These are phyloP conservation scores for Euphorbia celastroides DNA, from an alignment of 441 rosid species.

Conservation along the genomic window DNA sequence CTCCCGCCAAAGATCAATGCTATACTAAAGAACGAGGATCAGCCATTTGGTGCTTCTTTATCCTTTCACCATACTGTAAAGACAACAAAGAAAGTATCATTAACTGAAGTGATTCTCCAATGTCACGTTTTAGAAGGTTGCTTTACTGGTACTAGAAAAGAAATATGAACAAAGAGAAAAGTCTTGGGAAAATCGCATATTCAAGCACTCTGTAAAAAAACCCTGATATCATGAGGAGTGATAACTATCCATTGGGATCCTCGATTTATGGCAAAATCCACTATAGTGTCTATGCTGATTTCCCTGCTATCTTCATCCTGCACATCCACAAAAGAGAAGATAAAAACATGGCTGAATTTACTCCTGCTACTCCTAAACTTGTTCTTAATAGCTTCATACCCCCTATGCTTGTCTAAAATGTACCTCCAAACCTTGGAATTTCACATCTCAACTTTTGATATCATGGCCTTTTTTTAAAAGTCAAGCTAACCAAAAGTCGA, in stretches of 20 bases:
- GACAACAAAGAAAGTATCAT: background rate
- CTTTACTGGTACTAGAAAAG: background rate
- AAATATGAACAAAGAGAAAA: background rate
- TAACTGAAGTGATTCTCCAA: background rate
- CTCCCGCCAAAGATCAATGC: too few relatives aligned
- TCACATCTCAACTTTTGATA: background rate
- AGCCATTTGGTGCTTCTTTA: slow-evolving; percentile 95
- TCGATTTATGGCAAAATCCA: slow-evolving; percentile 78
- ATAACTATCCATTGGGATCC: slow-evolving; percentile 97
- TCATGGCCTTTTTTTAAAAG: background rate
- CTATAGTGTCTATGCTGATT: slow-evolving; percentile 83
- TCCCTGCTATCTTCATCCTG: slow-evolving; percentile 98
- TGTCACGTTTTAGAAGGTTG: background rate
- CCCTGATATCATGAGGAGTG: slow-evolving; percentile 98
- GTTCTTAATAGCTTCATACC: slow-evolving; percentile 49
- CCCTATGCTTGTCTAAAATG: too few relatives aligned
- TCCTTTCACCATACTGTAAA: slow-evolving; percentile 71
- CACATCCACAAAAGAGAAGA: slow-evolving; percentile 21
- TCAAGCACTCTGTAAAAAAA: slow-evolving; percentile 23
- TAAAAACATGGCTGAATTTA: background rate
- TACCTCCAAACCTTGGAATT: too few relatives aligned
- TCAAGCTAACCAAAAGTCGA: too few relatives aligned
- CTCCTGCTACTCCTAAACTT: background rate
- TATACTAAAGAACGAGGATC: slow-evolving; percentile 90
- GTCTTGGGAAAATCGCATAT: background rate